Percentiles rank a stretch among this genome's conserved stretches.
phyloP scores from a whole-genome alignment of 345 rosid genomes.

The Turnera subulata region DNA sequence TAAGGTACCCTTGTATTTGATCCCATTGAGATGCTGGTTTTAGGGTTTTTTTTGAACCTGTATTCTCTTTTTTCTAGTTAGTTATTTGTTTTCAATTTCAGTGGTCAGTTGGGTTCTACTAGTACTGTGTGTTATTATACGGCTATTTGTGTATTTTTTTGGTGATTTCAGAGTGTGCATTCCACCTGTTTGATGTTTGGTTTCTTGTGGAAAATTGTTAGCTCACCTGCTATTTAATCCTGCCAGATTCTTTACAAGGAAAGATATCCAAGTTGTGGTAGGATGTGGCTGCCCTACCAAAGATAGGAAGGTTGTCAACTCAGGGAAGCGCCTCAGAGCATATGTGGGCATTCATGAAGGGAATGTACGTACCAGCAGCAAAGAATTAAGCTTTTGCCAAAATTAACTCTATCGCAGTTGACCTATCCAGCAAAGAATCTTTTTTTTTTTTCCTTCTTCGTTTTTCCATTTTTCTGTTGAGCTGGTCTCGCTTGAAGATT shows the following conservation, averaged over 20 bases:
- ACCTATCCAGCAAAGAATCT: background rate
- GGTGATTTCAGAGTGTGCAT: background rate
- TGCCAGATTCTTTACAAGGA: slow-evolving; percentile 61
- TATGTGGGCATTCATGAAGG: slow-evolving; percentile 65
- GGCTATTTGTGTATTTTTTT: too few species aligned
- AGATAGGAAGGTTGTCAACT: slow-evolving; percentile 89
- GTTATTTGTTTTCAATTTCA: background rate
- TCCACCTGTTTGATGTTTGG: slow-evolving; percentile 15
- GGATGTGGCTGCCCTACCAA: slow-evolving; percentile 84
- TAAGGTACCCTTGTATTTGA: too few species aligned
- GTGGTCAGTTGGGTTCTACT: background rate
- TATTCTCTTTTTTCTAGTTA: background rate
- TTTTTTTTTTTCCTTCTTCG: background rate
- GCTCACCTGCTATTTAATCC: slow-evolving; percentile 1
- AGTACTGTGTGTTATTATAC: background rate
- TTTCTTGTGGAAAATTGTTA: background rate
- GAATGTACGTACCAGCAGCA: slow-evolving; percentile 43
- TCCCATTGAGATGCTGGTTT: background rate
- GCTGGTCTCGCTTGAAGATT: too few species aligned
- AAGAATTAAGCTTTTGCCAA: background rate
- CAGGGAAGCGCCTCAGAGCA: slow-evolving; percentile 78
- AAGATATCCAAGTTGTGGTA: slow-evolving; percentile 58
- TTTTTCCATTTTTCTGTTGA: too few species aligned
- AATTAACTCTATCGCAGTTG: background rate
- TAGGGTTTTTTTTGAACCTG: background rate